Base-by-base conservation (phyloP, 1,139 yeast genomes). In the Keqinozyma sinolaborantium region DNA sequence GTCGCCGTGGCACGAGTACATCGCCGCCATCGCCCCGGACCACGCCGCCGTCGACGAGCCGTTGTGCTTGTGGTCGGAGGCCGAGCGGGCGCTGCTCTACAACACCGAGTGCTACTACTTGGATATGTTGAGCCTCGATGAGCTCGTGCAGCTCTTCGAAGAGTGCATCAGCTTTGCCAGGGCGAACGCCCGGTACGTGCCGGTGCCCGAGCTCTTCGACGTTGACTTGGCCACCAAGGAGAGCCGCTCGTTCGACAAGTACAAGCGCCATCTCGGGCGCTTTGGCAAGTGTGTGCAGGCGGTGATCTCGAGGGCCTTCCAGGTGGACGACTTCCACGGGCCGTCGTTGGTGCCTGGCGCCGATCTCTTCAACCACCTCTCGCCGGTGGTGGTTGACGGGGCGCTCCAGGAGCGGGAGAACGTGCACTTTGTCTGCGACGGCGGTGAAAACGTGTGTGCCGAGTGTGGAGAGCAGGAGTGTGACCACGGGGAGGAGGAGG, bases 321-420 rank as follows among this genome's bases (percentile, higher is more conserved):
- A 79, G 33, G 78, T 90, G 13, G 97, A 90, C 52, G 70, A 68
- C 29, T 87, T 60, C 51, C 85, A 82, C 45, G 84, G 80, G 16
- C 69, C 83, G 25, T 85, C 84, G 0, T 60, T 90, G 38, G 95
- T 88, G 19, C 96, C 97, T 0, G 90, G 90, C 11, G 97, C 96
- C 0, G 95, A 90, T 54, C 61, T 90, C 30, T 88, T 88, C 60
- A 88, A 88, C 45, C 96, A 87, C 51, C 61, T 74, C 24, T 70
- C 72, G 7, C 69, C 64, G 2, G 30, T 35, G 40, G 7, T 45
- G 2, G 47, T 26, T n/a, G 55, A 44, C 7, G 42, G 33, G 6
- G 38, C 40, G 14, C 38, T 47, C 4, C 44, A 41, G 5, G 64
- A 59, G 1, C 64, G 72, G 26, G 84, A 80, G 33, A 70, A 78